Evolutionary conservation across 2,329 filamentous ascomycete genomes (phyloP).

Genomic region (Neonectria coccinea): DNA sequence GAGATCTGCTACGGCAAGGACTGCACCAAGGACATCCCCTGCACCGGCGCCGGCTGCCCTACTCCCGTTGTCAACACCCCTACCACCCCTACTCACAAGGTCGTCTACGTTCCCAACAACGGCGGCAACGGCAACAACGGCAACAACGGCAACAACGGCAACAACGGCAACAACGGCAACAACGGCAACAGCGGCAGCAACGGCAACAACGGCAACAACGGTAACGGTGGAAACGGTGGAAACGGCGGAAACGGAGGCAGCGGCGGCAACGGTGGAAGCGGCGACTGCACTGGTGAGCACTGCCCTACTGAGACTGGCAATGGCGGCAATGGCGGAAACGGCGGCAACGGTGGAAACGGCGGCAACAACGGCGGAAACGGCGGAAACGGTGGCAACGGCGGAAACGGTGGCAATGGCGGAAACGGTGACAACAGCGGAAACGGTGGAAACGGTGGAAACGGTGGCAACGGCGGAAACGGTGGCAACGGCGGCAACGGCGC

Average conservation of each 20-base stretch:
- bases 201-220: neutral
- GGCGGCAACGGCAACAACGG: neutral
- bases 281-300: too few relatives aligned
- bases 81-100: constrained; percentile 2
- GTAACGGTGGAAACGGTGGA: neutral
- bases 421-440: neutral
- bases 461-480: neutral
- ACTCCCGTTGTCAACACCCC: constrained; percentile 21
- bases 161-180: neutral
- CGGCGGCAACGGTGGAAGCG: neutral
- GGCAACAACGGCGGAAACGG: constrained; percentile 1
- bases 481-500: neutral
- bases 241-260: neutral
- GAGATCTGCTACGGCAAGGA: constrained; percentile 50
- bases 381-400: neutral
- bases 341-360: neutral
- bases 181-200: neutral
- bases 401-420: neutral
- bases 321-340: neutral
- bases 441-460: constrained; percentile 2
- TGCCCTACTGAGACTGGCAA: too few relatives aligned
- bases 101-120: constrained; percentile 14
- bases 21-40: constrained; percentile 46
- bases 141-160: neutral
- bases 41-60: constrained; percentile 45